Evolutionary conservation across 2,329 filamentous ascomycete genomes (phyloP).

Genomic region (Elsinoe ampelina): DNA sequence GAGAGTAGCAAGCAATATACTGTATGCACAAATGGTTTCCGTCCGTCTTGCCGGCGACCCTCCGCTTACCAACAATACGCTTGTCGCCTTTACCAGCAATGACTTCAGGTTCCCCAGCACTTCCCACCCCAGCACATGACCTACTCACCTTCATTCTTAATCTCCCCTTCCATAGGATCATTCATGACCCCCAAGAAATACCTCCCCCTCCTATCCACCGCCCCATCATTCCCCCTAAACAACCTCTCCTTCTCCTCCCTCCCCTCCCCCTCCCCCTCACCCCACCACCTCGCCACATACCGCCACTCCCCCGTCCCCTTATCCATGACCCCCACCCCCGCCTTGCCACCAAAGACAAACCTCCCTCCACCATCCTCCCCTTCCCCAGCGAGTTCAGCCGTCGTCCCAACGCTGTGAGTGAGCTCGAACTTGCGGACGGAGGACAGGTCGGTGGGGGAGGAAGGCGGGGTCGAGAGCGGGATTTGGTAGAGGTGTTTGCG

Average conservation of each 20-base stretch:
- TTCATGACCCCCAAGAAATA: slow-evolving; percentile 88
- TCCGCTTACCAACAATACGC: too few relatives aligned
- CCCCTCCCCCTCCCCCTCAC: slow-evolving; percentile 35
- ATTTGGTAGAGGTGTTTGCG: slow-evolving; percentile 64
- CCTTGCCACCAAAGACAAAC: slow-evolving; percentile 71
- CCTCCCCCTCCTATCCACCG: slow-evolving; percentile 66
- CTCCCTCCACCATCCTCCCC: slow-evolving; percentile 46
- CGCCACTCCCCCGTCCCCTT: slow-evolving; percentile 47
- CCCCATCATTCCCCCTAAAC: slow-evolving; percentile 70
- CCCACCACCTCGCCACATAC: slow-evolving; percentile 51
- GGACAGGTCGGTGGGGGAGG: slow-evolving; percentile 49
- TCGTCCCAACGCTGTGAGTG: slow-evolving; percentile 48
- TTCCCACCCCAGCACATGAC: background rate
- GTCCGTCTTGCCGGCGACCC: too few relatives aligned
- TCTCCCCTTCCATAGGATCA: slow-evolving; percentile 44
- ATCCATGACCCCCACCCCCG: slow-evolving; percentile 71
- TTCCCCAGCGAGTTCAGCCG: slow-evolving; percentile 64
- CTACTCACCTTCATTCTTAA: slow-evolving; percentile 10
- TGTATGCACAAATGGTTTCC: too few relatives aligned
- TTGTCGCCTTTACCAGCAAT: too few relatives aligned
- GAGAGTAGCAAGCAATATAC: too few relatives aligned
- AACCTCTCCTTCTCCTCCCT: slow-evolving; percentile 32
- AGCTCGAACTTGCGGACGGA: slow-evolving; percentile 50
- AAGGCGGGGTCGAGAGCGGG: slow-evolving; percentile 53
- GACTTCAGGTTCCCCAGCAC: too few relatives aligned